Percentiles rank a stretch among this genome's conserved stretches.
These are phyloP conservation scores for Fraxinus americana DNA, from an alignment of 257 asterid genomes.

Conservation along the genomic window DNA sequence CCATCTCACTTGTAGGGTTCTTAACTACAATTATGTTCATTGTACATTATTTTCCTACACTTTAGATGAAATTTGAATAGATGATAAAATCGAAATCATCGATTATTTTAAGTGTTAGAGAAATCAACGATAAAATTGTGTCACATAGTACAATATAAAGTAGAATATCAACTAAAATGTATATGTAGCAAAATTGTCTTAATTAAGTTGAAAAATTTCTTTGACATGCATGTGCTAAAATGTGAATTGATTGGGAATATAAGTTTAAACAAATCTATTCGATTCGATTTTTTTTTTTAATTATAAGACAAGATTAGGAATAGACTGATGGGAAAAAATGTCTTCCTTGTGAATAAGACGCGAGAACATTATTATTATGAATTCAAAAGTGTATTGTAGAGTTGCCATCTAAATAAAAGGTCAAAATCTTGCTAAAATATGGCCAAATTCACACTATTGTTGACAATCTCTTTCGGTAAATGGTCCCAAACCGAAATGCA, in stretches of 20 bases:
- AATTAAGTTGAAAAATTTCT: background rate
- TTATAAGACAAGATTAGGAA: background rate
- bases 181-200: too few relatives aligned
- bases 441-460: background rate
- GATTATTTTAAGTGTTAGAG: too few relatives aligned
- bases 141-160: too few relatives aligned
- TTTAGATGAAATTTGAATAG: too few relatives aligned
- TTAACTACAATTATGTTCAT: too few relatives aligned
- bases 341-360: background rate
- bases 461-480: background rate
- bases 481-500: background rate
- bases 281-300: too few relatives aligned
- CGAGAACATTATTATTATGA: background rate
- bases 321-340: too few relatives aligned
- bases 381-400: background rate
- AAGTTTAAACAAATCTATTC: background rate
- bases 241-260: too few relatives aligned
- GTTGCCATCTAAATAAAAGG: background rate
- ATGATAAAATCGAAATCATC: too few relatives aligned
- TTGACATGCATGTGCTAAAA: background rate
- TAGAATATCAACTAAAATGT: too few relatives aligned
- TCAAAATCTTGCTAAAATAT: background rate
- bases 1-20: background rate
- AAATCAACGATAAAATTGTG: too few relatives aligned
- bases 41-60: too few relatives aligned